Evolutionary conservation across 306 rosid species (phyloP).

Genomic region (Vigna unguiculata): DNA sequence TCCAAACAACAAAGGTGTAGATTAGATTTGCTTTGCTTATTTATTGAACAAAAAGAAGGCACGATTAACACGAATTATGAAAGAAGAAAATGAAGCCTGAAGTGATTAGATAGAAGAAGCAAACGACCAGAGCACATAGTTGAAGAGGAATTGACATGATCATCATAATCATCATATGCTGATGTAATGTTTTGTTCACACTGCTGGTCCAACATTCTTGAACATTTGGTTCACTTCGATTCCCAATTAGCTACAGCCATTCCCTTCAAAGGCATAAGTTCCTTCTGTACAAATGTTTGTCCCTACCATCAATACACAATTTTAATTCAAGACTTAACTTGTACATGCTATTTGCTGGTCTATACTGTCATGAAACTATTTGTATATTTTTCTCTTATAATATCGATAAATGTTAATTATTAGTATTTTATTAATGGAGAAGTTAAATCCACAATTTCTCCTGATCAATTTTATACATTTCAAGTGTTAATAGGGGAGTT

Average conservation of each 20-base stretch:
- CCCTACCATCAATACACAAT: not conserved
- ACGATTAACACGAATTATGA: not conserved
- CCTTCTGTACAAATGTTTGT: constrained; percentile 14
- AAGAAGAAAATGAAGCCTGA: not conserved
- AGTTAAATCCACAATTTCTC: too few relatives aligned
- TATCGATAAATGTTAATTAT: too few relatives aligned
- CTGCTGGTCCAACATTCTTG: not conserved
- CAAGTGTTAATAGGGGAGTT: too few relatives aligned
- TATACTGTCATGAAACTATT: not conserved
- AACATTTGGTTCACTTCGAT: constrained; percentile 27
- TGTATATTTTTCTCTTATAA: not conserved
- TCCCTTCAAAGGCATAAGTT: constrained; percentile 31
- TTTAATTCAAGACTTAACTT: not conserved
- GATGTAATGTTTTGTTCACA: constrained; percentile 17
- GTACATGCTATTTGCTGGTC: not conserved
- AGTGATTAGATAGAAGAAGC: not conserved
- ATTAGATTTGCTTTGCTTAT: not conserved
- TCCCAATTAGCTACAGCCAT: constrained; percentile 5
- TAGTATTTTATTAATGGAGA: too few relatives aligned
- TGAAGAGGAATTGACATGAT: constrained; percentile 22
- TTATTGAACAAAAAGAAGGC: not conserved
- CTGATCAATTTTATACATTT: too few relatives aligned
- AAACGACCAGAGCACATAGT: not conserved
- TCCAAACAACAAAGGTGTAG: not conserved
- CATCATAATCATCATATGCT: constrained; percentile 25